Conservation (phyloP, 2,329 filamentous ascomycete genomes). For the Pseudogymnoascus destructans region DNA sequence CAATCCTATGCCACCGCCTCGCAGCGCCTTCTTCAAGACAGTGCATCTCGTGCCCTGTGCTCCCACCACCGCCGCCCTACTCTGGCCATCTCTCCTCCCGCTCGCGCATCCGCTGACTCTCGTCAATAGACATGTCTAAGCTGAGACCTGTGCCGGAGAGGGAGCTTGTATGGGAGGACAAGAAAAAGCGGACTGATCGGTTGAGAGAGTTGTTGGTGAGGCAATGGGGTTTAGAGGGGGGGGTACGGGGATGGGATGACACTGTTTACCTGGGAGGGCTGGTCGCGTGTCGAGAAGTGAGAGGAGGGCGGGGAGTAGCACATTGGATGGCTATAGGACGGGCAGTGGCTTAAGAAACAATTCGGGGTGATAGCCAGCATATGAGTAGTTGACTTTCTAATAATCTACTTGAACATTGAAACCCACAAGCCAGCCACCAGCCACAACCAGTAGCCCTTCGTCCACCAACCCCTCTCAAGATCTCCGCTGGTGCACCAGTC, state of each 20-base stretch:
- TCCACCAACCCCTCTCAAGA: neutral
- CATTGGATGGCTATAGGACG: neutral
- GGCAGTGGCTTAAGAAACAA: neutral
- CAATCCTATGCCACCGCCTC: no score
- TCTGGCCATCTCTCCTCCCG: neutral
- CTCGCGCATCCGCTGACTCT: neutral
- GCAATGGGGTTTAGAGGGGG: neutral
- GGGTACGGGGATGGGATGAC: neutral
- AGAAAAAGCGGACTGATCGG: neutral
- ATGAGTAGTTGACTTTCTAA: neutral
- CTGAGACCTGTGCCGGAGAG: neutral
- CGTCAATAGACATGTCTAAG: neutral
- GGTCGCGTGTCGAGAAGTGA: neutral
- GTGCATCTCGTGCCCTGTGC: neutral
- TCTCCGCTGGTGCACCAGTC: slow-evolving; percentile 55
- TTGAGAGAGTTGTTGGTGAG: neutral
- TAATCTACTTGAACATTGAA: neutral
- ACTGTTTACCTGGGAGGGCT: neutral
- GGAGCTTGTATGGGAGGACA: neutral
- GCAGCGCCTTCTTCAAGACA: neutral
- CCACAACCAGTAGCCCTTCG: neutral
- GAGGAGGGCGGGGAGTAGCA: no score
- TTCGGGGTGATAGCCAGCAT: neutral
- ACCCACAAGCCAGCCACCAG: neutral
- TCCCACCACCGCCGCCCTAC: neutral